These are phyloP conservation scores for Xylariales sp. DNA, from an alignment of 2,329 filamentous ascomycete genomes.

Conservation along the genomic window DNA sequence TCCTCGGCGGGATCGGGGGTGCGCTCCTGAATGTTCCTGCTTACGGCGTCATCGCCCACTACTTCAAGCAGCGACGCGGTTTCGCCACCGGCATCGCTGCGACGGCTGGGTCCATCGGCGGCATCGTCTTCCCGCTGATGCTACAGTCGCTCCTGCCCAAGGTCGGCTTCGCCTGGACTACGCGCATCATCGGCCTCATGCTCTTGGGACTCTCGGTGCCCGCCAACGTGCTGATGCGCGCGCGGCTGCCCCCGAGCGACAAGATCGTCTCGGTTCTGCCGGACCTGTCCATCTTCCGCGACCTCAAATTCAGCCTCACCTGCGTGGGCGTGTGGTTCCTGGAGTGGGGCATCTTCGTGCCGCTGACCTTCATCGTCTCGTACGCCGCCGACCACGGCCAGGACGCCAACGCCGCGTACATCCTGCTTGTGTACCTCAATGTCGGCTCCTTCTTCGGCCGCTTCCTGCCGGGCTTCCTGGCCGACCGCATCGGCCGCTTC, in stretches of 20 bases:
- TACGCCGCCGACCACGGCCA: slow-evolving; percentile 60
- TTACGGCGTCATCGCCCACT: slow-evolving; percentile 44
- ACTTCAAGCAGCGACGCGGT: slow-evolving; percentile 69
- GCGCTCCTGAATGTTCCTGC: slow-evolving; percentile 10
- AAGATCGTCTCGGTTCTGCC: slow-evolving; percentile 44
- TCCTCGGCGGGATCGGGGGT: slow-evolving; percentile 9
- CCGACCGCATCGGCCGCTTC: slow-evolving; percentile 74
- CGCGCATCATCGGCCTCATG: slow-evolving; percentile 46
- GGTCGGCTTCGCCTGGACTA: slow-evolving; percentile 45
- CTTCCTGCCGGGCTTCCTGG: slow-evolving; percentile 69
- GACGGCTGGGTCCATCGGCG: slow-evolving; percentile 65
- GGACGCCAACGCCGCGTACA: slow-evolving; percentile 58
- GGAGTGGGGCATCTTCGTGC: slow-evolving; percentile 46
- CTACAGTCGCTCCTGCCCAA: slow-evolving; percentile 39
- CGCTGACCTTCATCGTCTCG: slow-evolving; percentile 20
- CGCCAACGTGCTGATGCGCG: slow-evolving; percentile 43
- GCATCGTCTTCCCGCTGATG: slow-evolving; percentile 56
- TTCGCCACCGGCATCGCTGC: slow-evolving; percentile 79
- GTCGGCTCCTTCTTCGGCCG: slow-evolving; percentile 73
- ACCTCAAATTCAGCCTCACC: slow-evolving; percentile 56
- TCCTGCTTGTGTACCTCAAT: slow-evolving; percentile 77
- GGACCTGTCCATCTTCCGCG: slow-evolving; percentile 57
- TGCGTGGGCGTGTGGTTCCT: slow-evolving; percentile 64
- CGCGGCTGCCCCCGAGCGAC: slow-evolving; percentile 47
- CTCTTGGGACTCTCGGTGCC: slow-evolving; percentile 41